Percentiles rank a stretch among this genome's conserved stretches.
Conservation (phyloP, 2,329 filamentous ascomycete species). For the Colletotrichum euphorbiae region DNA sequence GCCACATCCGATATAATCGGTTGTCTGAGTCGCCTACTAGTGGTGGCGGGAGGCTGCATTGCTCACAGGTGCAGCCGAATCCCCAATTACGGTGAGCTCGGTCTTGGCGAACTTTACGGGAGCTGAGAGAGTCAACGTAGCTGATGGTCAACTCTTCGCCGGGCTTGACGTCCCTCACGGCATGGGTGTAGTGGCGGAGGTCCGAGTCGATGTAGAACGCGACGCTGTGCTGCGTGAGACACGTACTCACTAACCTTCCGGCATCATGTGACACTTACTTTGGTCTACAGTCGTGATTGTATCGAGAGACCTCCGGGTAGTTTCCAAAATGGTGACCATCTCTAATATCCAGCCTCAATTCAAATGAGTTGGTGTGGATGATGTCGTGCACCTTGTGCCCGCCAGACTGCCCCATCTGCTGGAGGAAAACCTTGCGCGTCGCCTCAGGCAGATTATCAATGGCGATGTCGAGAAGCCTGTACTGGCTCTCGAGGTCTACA, state of each 20-base stretch:
- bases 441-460: conserved; percentile 44
- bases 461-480: conserved; percentile 45
- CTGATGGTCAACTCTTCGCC: conserved; percentile 52
- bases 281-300: conserved; percentile 52
- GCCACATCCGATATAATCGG: conserved; percentile 41
- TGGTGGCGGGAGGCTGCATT: conserved; percentile 43
- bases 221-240: conserved; percentile 47
- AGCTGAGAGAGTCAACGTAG: conserved; percentile 41
- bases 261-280: conserved; percentile 44
- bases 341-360: conserved; percentile 38
- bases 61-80: conserved; percentile 44
- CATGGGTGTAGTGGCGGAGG: conserved; percentile 51
- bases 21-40: conserved; percentile 40
- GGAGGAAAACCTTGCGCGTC: conserved; percentile 41
- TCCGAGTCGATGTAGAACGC: conserved; percentile 45
- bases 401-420: conserved; percentile 43
- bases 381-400: conserved; percentile 44
- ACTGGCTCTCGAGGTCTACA: conserved; percentile 42
- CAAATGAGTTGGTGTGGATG: conserved; percentile 51
- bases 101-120: conserved; percentile 42
- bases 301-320: conserved; percentile 42
- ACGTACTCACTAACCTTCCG: not conserved
- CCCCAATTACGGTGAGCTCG: conserved; percentile 45
- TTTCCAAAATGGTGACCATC: conserved; percentile 44
- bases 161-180: conserved; percentile 48